Conservation (phyloP, 371 early-diverging fungal genomes). For the Hamiltosporidium tvaerminnensis region DNA sequence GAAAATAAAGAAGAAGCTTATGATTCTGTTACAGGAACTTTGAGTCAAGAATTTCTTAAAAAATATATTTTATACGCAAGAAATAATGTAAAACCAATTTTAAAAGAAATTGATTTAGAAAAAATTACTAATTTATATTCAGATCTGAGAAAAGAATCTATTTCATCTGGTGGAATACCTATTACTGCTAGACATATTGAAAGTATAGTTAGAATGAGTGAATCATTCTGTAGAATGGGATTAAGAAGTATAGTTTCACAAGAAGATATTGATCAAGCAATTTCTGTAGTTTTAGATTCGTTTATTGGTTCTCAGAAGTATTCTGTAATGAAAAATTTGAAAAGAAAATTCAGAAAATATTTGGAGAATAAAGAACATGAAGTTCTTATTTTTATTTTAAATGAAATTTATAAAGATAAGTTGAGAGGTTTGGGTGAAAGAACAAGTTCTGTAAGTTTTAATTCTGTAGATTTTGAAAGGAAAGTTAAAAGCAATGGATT, state of each 20-base stretch:
- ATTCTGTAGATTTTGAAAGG: not conserved
- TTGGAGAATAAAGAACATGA: constrained; percentile 2
- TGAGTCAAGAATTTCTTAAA: constrained; percentile 55
- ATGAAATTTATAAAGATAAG: constrained; percentile 2
- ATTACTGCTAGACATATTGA: constrained; percentile 96
- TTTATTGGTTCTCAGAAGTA: constrained; percentile 88
- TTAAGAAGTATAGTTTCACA: constrained; percentile 71
- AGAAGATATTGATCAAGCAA: constrained; percentile 85
- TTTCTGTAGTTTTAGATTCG: constrained; percentile 70
- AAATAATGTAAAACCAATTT: constrained; percentile 65
- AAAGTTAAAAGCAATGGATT: not conserved
- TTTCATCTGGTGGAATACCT: constrained; percentile 68
- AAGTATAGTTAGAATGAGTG: constrained; percentile 83
- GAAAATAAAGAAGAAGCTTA: not conserved
- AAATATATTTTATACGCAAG: constrained; percentile 92
- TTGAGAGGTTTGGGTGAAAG: not conserved
- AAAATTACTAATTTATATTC: constrained; percentile 70
- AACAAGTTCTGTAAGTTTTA: not conserved
- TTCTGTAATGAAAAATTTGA: constrained; percentile 63
- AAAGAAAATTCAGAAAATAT: constrained; percentile 49
- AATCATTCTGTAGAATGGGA: constrained; percentile 91
- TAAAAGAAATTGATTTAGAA: constrained; percentile 68
- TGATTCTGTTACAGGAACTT: not conserved
- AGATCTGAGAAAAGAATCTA: constrained; percentile 75
- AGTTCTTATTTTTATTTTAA: not conserved